Evolutionary conservation across 1,139 yeast genomes (phyloP), one percentile per base, ranked within the genome.

Genomic region (Wickerhamomyces sp.): DNA sequence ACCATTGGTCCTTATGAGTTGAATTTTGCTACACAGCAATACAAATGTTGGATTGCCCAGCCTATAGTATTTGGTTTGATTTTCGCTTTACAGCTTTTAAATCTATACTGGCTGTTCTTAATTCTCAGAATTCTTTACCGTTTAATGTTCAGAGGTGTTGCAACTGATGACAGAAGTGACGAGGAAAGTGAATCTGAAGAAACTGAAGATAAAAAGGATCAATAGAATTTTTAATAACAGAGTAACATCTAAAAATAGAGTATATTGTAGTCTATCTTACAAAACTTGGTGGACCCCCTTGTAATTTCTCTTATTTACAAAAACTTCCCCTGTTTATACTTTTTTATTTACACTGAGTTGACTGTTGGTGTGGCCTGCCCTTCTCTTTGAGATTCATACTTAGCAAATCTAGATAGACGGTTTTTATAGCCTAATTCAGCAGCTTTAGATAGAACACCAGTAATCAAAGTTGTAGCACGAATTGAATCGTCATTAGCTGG

Each of bases 401-500:
- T 26, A 1, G 36, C 33, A 32, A 41, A 44, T 3, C 37, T 31
- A n/a, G 37, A 32, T 24, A 53, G 36, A 44, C 57, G 46, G 44
- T 69, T 73, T 33, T 70, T 63, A 42, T 80, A 68, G 31, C 98
- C 98, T 37, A 71, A 72, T 59, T 84, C 81, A 20, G 95, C 97
- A 15, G 97, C 89, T 56, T 75, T 81, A 18, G 95, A 81, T 50
- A 92, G 70, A 16, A 90, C 81, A 45, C 98, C 97, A 40, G 79
- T 68, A 56, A 92, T 74, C 53, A 92, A 68, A 49, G 85, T 82
- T 5, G 84, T 78, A 13, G 95, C 77, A 59, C 98, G 76, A 43
- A 79, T 67, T n/a, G 95, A 83, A 60, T 90, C 97, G 61, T 92
- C 97, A 58, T 92, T 92, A 47, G 95, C 95, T 20, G 98, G 97